Evolutionary conservation across 1,139 yeast species (phyloP).

Genomic region (Saccharomyces hybrid): DNA sequence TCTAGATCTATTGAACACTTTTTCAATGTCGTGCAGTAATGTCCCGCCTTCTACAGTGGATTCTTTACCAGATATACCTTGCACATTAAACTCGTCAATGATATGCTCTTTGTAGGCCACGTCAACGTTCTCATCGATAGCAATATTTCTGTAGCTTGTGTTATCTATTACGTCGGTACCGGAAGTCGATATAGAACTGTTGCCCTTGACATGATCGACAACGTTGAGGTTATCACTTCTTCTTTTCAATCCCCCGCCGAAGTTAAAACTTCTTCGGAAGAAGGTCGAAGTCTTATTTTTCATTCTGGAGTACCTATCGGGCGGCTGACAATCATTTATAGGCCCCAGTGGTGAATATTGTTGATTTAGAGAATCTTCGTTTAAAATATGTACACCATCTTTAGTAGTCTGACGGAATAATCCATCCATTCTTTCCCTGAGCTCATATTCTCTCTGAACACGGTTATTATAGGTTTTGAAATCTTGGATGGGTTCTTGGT

Average conservation of each 20-base stretch:
- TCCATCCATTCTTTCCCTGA: conserved; percentile 22
- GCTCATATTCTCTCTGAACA: conserved; percentile 19
- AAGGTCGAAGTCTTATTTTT: background rate
- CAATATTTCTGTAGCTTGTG: conserved; percentile 18
- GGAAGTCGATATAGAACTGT: background rate
- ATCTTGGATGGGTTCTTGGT: conserved; percentile 9
- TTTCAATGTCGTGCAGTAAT: conserved; percentile 4
- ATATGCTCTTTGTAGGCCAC: conserved; percentile 3
- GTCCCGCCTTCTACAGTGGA: conserved; percentile 1
- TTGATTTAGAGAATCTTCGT: conserved; percentile 11
- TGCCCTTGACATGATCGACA: background rate
- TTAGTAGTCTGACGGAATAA: conserved; percentile 13
- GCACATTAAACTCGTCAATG: conserved; percentile 2
- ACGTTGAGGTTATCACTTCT: background rate
- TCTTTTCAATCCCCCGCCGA: background rate
- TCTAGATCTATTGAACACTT: conserved; percentile 2
- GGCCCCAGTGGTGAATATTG: conserved; percentile 10
- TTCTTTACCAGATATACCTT: conserved; percentile 1
- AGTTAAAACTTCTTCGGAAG: background rate
- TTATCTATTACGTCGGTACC: conserved; percentile 18
- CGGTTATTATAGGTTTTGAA: conserved; percentile 19
- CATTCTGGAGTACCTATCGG: background rate
- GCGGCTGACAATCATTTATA: background rate
- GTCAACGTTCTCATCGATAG: conserved; percentile 16
- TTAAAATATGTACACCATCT: conserved; percentile 17